Percentiles rank a stretch among this genome's conserved stretches.
Evolutionary conservation across 192 early-diverging fungal genomes (phyloP).

Genomic region (Diversispora eburnea): DNA sequence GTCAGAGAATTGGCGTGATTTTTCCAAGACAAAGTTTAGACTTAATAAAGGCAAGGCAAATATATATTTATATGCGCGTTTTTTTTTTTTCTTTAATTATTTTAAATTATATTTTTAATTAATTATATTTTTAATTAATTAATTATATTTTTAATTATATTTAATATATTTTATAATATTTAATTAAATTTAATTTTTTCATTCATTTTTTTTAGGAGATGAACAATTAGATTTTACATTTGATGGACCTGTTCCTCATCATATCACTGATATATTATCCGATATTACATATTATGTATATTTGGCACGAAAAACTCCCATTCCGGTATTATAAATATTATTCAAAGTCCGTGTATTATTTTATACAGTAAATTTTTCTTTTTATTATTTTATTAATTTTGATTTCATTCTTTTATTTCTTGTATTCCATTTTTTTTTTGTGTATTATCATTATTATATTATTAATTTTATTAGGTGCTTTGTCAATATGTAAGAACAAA

Average conservation of each 20-base stretch:
- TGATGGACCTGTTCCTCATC: conserved; percentile 62
- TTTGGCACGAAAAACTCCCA: conserved; percentile 58
- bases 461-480: conserved; percentile 37
- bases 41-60: conserved; percentile 51
- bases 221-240: conserved; percentile 68
- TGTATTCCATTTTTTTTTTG: too few relatives aligned
- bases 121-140: too few relatives aligned
- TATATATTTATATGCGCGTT: neutral
- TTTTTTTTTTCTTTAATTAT: neutral
- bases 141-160: too few relatives aligned
- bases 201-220: conserved; percentile 40
- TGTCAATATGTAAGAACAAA: conserved; percentile 65
- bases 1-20: conserved; percentile 54
- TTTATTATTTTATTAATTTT: neutral
- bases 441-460: neutral
- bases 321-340: conserved; percentile 38
- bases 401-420: too few relatives aligned
- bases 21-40: conserved; percentile 63
- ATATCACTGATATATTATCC: conserved; percentile 65
- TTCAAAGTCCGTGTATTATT: too few relatives aligned
- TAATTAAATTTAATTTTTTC: too few relatives aligned
- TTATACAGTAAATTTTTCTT: too few relatives aligned
- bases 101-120: neutral
- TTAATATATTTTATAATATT: too few relatives aligned
- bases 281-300: conserved; percentile 72